phyloP scores from a whole-genome alignment of 2,329 filamentous ascomycete species.

The Leptosphaerulina australis region DNA sequence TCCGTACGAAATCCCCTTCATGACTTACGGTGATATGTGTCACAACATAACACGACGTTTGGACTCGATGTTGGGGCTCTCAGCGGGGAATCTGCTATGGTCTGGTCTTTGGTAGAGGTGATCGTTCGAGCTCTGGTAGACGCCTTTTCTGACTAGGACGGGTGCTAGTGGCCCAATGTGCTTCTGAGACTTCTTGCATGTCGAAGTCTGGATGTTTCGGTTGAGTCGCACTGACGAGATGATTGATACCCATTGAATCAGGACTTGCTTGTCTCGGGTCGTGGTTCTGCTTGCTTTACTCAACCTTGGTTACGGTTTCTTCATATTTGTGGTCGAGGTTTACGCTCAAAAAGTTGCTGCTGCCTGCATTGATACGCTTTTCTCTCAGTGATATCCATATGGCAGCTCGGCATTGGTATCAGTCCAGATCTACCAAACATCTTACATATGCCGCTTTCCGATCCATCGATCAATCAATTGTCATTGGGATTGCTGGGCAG shows the following conservation, averaged over 20 bases:
- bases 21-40: conserved; percentile 21
- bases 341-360: conserved; percentile 21
- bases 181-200: conserved; percentile 26
- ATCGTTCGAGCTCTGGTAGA: conserved; percentile 32
- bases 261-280: conserved; percentile 40
- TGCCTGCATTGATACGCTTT: conserved; percentile 1
- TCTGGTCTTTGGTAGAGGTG: conserved; percentile 20
- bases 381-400: not conserved
- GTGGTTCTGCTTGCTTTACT: conserved; percentile 29
- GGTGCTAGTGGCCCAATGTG: conserved; percentile 34
- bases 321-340: conserved; percentile 16
- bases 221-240: conserved; percentile 46
- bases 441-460: not conserved
- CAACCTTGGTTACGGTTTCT: conserved; percentile 24
- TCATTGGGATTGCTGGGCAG: not conserved
- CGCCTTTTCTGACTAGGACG: conserved; percentile 31
- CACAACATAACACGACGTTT: conserved; percentile 16
- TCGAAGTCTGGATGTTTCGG: conserved; percentile 23
- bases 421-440: not conserved
- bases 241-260: conserved; percentile 50
- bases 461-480: not conserved
- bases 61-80: conserved; percentile 13
- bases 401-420: not conserved
- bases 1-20: conserved; percentile 7
- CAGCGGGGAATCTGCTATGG: conserved; percentile 12